phyloP scores from a whole-genome alignment of 345 rosid genomes.

The Ricinus communis region DNA sequence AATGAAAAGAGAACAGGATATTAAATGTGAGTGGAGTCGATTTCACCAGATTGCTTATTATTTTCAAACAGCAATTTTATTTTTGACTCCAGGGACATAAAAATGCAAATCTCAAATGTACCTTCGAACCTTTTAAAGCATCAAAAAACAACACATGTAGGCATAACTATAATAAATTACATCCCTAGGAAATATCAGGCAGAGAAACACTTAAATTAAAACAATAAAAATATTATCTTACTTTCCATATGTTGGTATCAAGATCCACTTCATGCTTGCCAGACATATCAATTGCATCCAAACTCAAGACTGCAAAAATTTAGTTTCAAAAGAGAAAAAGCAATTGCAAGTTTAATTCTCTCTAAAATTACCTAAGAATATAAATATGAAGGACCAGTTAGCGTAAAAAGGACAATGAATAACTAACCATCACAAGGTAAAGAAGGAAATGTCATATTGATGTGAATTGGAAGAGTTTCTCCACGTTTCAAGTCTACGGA shows the following conservation, averaged over 20 bases:
- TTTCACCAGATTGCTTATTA: too few species aligned
- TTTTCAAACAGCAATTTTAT: too few species aligned
- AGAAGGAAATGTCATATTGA: conserved; percentile 95
- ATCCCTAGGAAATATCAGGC: too few species aligned
- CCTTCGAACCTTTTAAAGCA: too few species aligned
- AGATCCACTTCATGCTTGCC: conserved; percentile 99
- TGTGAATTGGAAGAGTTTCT: conserved; percentile 95
- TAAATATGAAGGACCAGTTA: not conserved
- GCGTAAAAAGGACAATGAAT: not conserved
- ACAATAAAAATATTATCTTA: conserved; percentile 29
- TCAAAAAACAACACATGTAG: too few species aligned
- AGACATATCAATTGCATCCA: conserved; percentile 99
- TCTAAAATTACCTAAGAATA: conserved; percentile 5
- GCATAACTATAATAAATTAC: too few species aligned
- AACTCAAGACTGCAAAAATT: conserved; percentile 65
- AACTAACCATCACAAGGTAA: conserved; percentile 94
- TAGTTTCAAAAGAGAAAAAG: not conserved
- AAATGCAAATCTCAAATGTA: too few species aligned
- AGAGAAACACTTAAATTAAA: too few species aligned
- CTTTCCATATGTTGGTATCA: conserved; percentile 97
- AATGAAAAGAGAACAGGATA: too few species aligned
- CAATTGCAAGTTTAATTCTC: conserved; percentile 8
- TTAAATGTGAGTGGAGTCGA: too few species aligned
- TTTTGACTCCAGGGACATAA: too few species aligned
- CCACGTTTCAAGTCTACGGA: conserved; percentile 98